phyloP scores from a whole-genome alignment of 257 asterid species.

The Nicotiana paniculata region DNA sequence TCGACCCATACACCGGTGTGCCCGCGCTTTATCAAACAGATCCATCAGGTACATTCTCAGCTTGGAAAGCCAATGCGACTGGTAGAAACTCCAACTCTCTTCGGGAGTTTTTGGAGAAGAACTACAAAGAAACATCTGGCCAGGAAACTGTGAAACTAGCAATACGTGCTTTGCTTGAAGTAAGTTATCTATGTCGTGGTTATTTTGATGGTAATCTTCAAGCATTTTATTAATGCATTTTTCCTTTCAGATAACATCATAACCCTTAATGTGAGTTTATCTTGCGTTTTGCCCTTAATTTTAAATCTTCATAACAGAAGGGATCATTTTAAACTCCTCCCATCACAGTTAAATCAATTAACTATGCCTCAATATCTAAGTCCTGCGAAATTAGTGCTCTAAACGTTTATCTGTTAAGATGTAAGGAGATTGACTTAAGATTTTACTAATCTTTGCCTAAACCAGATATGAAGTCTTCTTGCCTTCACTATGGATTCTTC shows the following conservation, averaged over 20 bases:
- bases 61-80: conserved; percentile 99
- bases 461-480: not conserved
- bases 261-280: not conserved
- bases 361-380: not conserved
- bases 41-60: conserved; percentile 97
- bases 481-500: not conserved
- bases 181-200: conserved; percentile 18
- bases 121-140: conserved; percentile 95
- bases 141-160: conserved; percentile 90
- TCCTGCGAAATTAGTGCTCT: not conserved
- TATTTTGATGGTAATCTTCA: not conserved
- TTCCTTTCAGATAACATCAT: not conserved
- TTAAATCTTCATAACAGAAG: not conserved
- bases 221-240: not conserved
- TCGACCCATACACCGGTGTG: conserved; percentile 85
- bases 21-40: conserved; percentile 97
- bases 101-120: conserved; percentile 94
- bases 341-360: not conserved
- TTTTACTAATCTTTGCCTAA: not conserved
- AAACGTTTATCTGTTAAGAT: not conserved
- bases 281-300: not conserved
- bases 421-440: not conserved
- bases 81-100: conserved; percentile 93
- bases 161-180: conserved; percentile 97
- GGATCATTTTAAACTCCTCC: not conserved